These are phyloP conservation scores for Suillus ampliporus DNA, from an alignment of 768 basidiomycete genomes.

Conservation along the genomic window DNA sequence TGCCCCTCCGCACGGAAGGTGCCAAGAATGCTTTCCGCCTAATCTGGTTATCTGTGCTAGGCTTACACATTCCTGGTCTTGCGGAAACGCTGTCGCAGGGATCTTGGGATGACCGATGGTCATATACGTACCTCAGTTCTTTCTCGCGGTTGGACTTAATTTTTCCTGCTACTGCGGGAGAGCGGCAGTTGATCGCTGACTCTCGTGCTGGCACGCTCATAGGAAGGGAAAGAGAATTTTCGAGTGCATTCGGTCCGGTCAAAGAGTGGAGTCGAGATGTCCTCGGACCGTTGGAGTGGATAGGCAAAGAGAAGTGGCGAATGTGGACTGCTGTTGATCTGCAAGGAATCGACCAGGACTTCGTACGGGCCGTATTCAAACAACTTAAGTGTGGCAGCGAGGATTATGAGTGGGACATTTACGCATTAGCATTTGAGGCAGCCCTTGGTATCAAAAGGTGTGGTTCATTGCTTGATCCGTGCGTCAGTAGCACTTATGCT, in stretches of 20 bases:
- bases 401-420: conserved; percentile 68
- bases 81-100: conserved; percentile 44
- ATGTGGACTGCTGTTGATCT: conserved; percentile 59
- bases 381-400: conserved; percentile 55
- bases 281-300: conserved; percentile 59
- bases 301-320: conserved; percentile 38
- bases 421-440: conserved; percentile 72
- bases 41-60: conserved; percentile 73
- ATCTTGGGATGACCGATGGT: conserved; percentile 77
- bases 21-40: conserved; percentile 65
- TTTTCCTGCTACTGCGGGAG: conserved; percentile 50
- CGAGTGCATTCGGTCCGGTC: conserved; percentile 68
- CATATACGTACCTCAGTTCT: conserved; percentile 50
- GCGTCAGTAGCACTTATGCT: conserved; percentile 16
- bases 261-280: conserved; percentile 66
- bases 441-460: conserved; percentile 63
- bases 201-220: conserved; percentile 69
- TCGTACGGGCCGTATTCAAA: conserved; percentile 63
- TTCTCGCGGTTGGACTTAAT: conserved; percentile 52
- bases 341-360: conserved; percentile 50
- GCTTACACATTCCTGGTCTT: conserved; percentile 76
- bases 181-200: conserved; percentile 51
- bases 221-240: conserved; percentile 67
- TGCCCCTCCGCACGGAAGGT: conserved; percentile 47
- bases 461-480: conserved; percentile 18